Evolutionary conservation across 2,329 filamentous ascomycete species (phyloP).

Genomic region (Stachybotrys chlorohalonatus): DNA sequence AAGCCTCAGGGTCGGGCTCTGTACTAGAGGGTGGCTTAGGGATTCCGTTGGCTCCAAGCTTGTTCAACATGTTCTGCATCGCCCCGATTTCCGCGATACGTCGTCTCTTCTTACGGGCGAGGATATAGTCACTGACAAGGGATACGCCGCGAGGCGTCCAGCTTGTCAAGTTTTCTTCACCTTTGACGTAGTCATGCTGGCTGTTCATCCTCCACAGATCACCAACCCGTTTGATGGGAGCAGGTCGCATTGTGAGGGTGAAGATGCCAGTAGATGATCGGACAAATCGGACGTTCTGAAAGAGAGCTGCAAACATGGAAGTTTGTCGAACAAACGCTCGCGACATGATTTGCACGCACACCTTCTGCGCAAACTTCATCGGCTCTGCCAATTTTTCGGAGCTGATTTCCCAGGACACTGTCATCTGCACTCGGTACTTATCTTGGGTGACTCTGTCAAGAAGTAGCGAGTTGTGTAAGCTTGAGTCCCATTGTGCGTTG

Average conservation of each 20-base stretch:
- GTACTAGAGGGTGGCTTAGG: constrained; percentile 19
- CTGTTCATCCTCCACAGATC: constrained; percentile 97
- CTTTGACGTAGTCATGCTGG: constrained; percentile 90
- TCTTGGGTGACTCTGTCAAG: constrained; percentile 92
- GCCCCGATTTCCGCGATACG: constrained; percentile 75
- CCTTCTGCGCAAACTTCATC: constrained; percentile 75
- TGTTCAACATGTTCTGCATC: constrained; percentile 56
- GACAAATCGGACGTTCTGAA: constrained; percentile 76
- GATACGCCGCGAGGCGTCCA: constrained; percentile 90
- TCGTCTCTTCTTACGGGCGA: constrained; percentile 61
- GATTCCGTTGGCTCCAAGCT: constrained; percentile 41
- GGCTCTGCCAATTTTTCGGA: constrained; percentile 79
- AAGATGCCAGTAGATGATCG: constrained; percentile 83
- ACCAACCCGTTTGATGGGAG: constrained; percentile 81
- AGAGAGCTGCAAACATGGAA: constrained; percentile 80
- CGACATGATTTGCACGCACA: constrained; percentile 76
- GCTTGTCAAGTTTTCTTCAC: constrained; percentile 74
- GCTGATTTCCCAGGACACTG: constrained; percentile 75
- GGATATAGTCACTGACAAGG: constrained; percentile 79
- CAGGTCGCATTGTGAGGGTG: constrained; percentile 74
- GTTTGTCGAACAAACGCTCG: constrained; percentile 77
- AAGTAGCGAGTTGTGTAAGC: constrained; percentile 80
- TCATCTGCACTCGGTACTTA: constrained; percentile 83
- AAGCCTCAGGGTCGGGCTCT: constrained; percentile 26
- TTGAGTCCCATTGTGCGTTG: constrained; percentile 94